These are phyloP conservation scores for Clonostachys rosea DNA, from an alignment of 2,329 filamentous ascomycete species.

Conservation along the genomic window DNA sequence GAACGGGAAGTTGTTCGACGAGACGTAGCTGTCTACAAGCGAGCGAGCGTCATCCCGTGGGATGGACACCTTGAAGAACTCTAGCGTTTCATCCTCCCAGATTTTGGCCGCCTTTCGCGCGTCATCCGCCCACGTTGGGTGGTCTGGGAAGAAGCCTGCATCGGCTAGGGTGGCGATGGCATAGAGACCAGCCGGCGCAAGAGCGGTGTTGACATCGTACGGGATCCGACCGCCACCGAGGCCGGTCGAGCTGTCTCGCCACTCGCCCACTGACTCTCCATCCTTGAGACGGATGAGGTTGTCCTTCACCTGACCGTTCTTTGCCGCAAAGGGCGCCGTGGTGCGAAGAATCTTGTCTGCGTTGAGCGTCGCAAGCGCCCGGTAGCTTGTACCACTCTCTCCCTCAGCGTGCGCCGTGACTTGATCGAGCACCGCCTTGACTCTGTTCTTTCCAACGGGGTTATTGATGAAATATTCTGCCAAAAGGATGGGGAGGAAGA, in stretches of 20 bases:
- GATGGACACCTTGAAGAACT: conserved; percentile 47
- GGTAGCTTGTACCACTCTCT: conserved; percentile 40
- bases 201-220: conserved; percentile 60
- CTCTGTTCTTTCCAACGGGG: conserved; percentile 26
- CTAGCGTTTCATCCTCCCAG: conserved; percentile 57
- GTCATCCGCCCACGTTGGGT: conserved; percentile 35
- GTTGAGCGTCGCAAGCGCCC: conserved; percentile 42
- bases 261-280: conserved; percentile 52
- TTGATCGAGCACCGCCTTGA: conserved; percentile 39
- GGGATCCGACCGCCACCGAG: conserved; percentile 59
- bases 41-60: conserved; percentile 33
- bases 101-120: conserved; percentile 48
- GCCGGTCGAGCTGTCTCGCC: conserved; percentile 57
- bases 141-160: conserved; percentile 43
- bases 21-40: conserved; percentile 41
- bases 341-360: conserved; percentile 54
- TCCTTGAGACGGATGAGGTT: conserved; percentile 56
- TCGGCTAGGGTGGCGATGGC: conserved; percentile 48
- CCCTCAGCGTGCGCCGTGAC: conserved; percentile 28
- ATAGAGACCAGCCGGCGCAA: conserved; percentile 56
- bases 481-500: conserved; percentile 53
- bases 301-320: conserved; percentile 38
- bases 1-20: conserved; percentile 4
- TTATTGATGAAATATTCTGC: conserved; percentile 51
- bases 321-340: conserved; percentile 42